phyloP scores from a whole-genome alignment of 257 asterid species.

The Fraxinus americana region DNA sequence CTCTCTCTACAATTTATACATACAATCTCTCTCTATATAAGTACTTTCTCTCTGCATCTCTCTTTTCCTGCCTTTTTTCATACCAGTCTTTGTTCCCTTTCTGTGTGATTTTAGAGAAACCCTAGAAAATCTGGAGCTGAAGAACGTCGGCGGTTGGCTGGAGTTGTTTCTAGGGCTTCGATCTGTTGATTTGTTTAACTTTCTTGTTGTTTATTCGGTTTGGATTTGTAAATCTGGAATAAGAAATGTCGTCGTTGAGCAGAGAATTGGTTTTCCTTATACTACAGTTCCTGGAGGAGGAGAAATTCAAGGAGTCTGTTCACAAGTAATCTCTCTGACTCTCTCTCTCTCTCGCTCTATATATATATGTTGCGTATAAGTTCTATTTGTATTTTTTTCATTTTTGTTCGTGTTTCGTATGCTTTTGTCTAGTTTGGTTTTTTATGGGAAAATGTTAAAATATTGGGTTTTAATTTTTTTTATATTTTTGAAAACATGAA shows the following conservation, averaged over 20 bases:
- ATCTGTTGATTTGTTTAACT: constrained; percentile 26
- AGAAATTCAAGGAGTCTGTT: constrained; percentile 58
- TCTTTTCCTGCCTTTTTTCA: not conserved
- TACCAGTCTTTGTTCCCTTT: not conserved
- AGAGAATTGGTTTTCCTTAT: constrained; percentile 62
- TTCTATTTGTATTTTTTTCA: not conserved
- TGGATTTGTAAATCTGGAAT: constrained; percentile 22
- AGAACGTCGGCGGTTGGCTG: constrained; percentile 29
- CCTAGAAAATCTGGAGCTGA: constrained; percentile 30
- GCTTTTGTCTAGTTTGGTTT: not conserved
- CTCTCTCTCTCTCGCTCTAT: not conserved
- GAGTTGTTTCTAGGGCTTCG: constrained; percentile 34
- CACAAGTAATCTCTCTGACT: constrained; percentile 37
- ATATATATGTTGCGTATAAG: not conserved
- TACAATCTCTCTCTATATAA: constrained; percentile 9
- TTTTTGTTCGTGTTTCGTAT: not conserved
- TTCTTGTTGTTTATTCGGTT: not conserved
- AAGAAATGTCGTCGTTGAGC: constrained; percentile 54
- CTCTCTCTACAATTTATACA: constrained; percentile 15
- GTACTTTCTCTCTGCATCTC: constrained; percentile 5
- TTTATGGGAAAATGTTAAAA: not conserved
- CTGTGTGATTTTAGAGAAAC: constrained; percentile 23
- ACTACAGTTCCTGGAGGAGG: constrained; percentile 64
- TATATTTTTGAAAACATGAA: not conserved
- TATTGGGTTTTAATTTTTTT: not conserved